Evolutionary conservation across 2,329 filamentous ascomycete species (phyloP), one percentile per base, ranked within the genome.

Genomic region (Colletotrichum gigasporum): DNA sequence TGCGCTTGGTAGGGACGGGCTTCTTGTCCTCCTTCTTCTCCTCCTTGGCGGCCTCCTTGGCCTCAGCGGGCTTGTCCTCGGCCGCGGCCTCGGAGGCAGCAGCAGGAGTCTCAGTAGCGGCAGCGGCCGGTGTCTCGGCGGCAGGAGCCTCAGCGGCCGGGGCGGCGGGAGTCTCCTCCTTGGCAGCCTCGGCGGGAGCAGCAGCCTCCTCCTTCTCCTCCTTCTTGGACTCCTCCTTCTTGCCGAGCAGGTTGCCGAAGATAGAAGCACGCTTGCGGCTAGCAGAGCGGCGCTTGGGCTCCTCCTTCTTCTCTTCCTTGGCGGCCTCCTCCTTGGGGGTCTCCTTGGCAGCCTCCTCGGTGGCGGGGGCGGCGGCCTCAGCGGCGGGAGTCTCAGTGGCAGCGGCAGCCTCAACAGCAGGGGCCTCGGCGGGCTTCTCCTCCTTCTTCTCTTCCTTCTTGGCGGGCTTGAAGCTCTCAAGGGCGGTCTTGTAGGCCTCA

Each of bases 401-500:
- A 45, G 72, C 67, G 16, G 72, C 71, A 22, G 66, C 71, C 65
- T 75, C 78, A 12, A 72, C 69, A 68, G 78, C 76, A 44, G 76
- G 74, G 70, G 76, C 75, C 70, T 80, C 78, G 32, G 70, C 76
- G 61, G 73, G 74, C 74, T 79, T 80, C 71, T 81, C 77, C 76
- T 85, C 82, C 73, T 80, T 78, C 77, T 85, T 82, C 72, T 80
- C 77, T 55, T 71, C 72, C 24, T 74, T 71, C 54, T 75, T 72
- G 68, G 77, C 74, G 35, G 84, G 85, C 79, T 87, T 87, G 70
- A 87, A 80, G 74, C 90, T 90, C 82, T 94, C 91, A 18, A 96
- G 80, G 69, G 92, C 89, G 72, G 87, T 85, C 89, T 97, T 97
- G 90, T 97, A 99, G 65, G 88, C 87, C 80, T 97, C 94, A 72